A percentile compares a stretch with the other conserved stretches of the same genome.
Evolutionary conservation across 495 filamentous ascomycete genomes (phyloP).

Genomic region (Margaritispora aquatica): DNA sequence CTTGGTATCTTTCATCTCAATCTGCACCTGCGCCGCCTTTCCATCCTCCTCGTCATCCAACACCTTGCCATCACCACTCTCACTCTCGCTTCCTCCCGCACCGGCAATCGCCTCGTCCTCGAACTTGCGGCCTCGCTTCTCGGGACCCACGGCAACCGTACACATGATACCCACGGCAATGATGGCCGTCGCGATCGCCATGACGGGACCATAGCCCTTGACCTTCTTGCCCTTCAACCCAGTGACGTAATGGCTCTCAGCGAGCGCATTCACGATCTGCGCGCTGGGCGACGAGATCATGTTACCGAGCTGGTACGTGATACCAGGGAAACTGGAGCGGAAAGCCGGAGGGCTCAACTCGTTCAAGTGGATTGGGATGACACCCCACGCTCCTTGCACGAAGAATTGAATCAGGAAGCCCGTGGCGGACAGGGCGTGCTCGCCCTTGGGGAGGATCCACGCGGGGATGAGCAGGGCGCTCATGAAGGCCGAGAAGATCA

Average conservation of each 20-base stretch:
- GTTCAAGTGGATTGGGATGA: conserved; percentile 73
- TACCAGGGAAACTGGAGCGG: conserved; percentile 60
- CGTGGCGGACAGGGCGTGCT: conserved; percentile 50
- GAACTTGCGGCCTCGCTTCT: conserved; percentile 63
- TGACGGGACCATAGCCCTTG: conserved; percentile 61
- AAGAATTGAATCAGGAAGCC: conserved; percentile 78
- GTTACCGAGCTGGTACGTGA: conserved; percentile 69
- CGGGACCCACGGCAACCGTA: conserved; percentile 54
- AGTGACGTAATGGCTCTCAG: conserved; percentile 48
- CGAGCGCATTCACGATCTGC: conserved; percentile 64
- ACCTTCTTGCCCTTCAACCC: conserved; percentile 41
- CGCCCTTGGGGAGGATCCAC: conserved; percentile 60
- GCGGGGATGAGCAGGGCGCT: conserved; percentile 57
- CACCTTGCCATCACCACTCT: conserved; percentile 3
- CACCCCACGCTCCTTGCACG: conserved; percentile 71
- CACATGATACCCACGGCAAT: conserved; percentile 57
- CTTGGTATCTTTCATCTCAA: background rate
- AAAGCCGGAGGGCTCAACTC: conserved; percentile 70
- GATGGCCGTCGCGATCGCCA: conserved; percentile 66
- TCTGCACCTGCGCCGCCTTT: background rate
- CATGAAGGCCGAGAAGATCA: conserved; percentile 52
- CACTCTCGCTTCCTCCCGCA: background rate
- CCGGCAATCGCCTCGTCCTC: conserved; percentile 53
- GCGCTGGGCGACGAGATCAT: conserved; percentile 68
- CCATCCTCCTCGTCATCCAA: conserved; percentile 1